phyloP scores from a whole-genome alignment of 805 yeast species.

The Pichia gijzeniarum region DNA sequence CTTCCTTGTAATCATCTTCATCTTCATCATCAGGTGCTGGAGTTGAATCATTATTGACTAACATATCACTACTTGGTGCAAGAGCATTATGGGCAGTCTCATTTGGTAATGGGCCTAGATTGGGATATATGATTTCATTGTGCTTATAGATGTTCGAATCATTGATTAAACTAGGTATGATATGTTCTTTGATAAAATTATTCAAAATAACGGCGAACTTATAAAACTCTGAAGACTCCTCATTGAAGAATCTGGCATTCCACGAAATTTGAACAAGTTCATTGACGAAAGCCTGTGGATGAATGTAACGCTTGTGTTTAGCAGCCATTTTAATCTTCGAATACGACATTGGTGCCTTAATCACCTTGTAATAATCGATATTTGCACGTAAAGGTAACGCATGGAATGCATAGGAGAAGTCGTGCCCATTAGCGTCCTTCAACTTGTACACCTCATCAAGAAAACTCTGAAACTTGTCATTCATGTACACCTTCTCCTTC shows the following conservation, averaged over 20 bases:
- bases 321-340: slow-evolving; percentile 60
- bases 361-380: slow-evolving; percentile 74
- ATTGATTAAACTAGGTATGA: slow-evolving; percentile 42
- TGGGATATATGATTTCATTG: slow-evolving; percentile 45
- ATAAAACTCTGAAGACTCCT: slow-evolving; percentile 59
- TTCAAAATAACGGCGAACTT: slow-evolving; percentile 60
- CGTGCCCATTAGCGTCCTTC: slow-evolving; percentile 24
- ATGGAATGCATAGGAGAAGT: slow-evolving; percentile 43
- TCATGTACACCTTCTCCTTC: slow-evolving; percentile 19
- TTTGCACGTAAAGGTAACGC: slow-evolving; percentile 67
- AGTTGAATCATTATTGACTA: slow-evolving; percentile 1
- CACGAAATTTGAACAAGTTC: slow-evolving; percentile 83
- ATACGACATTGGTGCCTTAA: slow-evolving; percentile 76
- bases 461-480: slow-evolving; percentile 12
- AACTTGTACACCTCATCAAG: slow-evolving; percentile 22
- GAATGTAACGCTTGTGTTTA: slow-evolving; percentile 46
- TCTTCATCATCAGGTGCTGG: slow-evolving; percentile 14
- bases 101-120: slow-evolving; percentile 63
- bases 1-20: slow-evolving; percentile 10
- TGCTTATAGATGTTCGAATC: slow-evolving; percentile 34
- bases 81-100: slow-evolving; percentile 11
- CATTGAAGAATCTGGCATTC: slow-evolving; percentile 85
- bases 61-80: neutral
- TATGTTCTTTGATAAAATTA: slow-evolving; percentile 38
- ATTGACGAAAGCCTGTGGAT: slow-evolving; percentile 61